Base-by-base conservation (phyloP, 2,329 filamentous ascomycete genomes). In the Sclerotinia spermophila region DNA sequence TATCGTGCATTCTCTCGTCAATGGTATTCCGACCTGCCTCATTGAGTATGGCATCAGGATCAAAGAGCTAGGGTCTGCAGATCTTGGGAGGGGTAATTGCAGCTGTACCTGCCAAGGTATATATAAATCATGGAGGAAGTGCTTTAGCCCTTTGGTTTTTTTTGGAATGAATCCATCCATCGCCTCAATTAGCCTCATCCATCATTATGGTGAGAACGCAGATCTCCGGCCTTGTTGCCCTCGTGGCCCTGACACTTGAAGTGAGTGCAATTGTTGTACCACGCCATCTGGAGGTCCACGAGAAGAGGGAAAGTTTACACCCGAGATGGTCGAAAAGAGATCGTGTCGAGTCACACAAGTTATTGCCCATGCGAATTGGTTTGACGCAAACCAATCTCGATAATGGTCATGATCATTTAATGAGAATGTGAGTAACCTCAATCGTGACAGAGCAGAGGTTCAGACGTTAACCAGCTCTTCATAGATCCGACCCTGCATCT, bases 351-450 rank as follows among this genome's bases (percentile, higher is more conserved):
- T 68, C 75, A 38, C 70, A 74, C 30, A 73, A 72, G 35, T 40
- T 76, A 5, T 65, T 77, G 30, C 75, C 73, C n/a, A 74, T 77
- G 73, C 65, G 76, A 30, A 74, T 77, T 74, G 75, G 75, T 5
- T 61, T 77, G 33, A 67, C 73, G 15, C 75, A 77, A 35, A 68
- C 61, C 11, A 77, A 77, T 55, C 71, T 77, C 1, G 74, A 75
- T 17, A 69, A 73, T 13, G 75, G 74, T 5, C 71, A 77, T 62
- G 67, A 75, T 11, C 72, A 73, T 69, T 68, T 77, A 5, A 76
- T 77, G 74, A 74, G 73, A 19, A 74, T 77, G 75, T 77, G 61
- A 76, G 75, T 73, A 17, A 3, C 33, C 13, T 45, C 27, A 11
- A 11, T 44, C 3, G 8, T n/a, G 48, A 33, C 24, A 40, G 33